Evolutionary conservation across 2,329 filamentous ascomycete species (phyloP).

Genomic region (Rutstroemia sp.): DNA sequence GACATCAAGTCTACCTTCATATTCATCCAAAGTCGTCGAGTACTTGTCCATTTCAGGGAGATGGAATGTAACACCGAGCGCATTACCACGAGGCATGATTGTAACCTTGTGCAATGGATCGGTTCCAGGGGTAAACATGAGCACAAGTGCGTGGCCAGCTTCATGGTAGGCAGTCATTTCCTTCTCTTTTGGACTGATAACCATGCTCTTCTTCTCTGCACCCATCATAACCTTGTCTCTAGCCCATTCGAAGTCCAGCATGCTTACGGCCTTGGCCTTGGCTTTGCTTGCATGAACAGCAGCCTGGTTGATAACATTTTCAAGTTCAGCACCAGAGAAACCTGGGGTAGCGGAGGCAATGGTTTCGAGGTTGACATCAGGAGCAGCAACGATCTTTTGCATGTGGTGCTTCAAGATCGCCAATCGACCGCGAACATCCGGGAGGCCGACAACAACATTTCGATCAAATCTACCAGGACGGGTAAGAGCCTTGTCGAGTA

Average conservation of each 20-base stretch:
- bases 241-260: conserved; percentile 88
- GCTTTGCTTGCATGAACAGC: conserved; percentile 89
- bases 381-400: conserved; percentile 75
- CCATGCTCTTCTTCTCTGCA: conserved; percentile 79
- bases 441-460: conserved; percentile 79
- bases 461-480: conserved; percentile 94
- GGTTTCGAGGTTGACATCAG: conserved; percentile 74
- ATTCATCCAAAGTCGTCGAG: conserved; percentile 78
- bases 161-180: conserved; percentile 94
- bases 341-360: conserved; percentile 85
- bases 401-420: conserved; percentile 92
- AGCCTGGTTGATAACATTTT: conserved; percentile 95
- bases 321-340: conserved; percentile 89
- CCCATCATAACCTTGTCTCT: conserved; percentile 99
- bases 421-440: conserved; percentile 87
- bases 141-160: conserved; percentile 88
- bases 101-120: conserved; percentile 93
- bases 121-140: conserved; percentile 67
- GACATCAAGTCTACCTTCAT: conserved; percentile 71
- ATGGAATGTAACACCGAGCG: conserved; percentile 79
- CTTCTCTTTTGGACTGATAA: conserved; percentile 91
- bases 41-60: conserved; percentile 91
- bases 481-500: conserved; percentile 89
- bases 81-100: conserved; percentile 82
- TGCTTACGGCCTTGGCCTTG: conserved; percentile 66